Base-by-base conservation (phyloP, 2,329 filamentous ascomycete genomes). In the Fusarium paranaense region DNA sequence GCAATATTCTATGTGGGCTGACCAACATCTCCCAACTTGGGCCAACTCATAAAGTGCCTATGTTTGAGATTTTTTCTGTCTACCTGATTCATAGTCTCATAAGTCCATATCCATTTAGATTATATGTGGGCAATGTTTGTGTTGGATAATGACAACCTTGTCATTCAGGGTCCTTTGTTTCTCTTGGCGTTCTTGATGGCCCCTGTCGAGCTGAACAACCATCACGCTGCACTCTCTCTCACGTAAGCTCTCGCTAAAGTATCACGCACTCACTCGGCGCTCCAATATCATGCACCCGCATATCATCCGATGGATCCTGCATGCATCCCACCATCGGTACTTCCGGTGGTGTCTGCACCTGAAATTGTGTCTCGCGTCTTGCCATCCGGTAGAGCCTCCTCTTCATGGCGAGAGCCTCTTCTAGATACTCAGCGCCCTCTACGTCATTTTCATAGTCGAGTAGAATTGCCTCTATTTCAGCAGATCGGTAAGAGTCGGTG, bases 361-460 rank as follows among this genome's bases (percentile, higher is more conserved):
- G 9, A 37, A 9, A 10, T 9, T 5, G 22, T 2, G 63, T 62
- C 37, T 70, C 69, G 30, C 35, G 40, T 11, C 38, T 63, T 11
- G 72, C 69, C 66, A 76, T 63, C 2, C 35, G 45, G 18, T 76
- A 37, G 0, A 77, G 63, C 2, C 66, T 54, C 16, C 57, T 50
- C n/a, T 66, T 72, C 1, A 72, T 42, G 0, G 37, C 40, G 10
- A 66, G 35, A 9, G 74, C 76, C 5, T 78, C 74, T 0, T 42
- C 57, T 16, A 78, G 6, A n/a, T 71, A 78, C 6, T 74, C 66
- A 0, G 66, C 66, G 0, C 76, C 76, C 1, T 71, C 45, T 1
- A 70, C 52, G 13, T 78, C 76, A 0, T 58, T 64, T 6, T 78
- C 60, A n/a, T 71, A 78, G 13, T 77, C 74, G 13, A 65, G 4